A percentile compares a stretch with the other conserved stretches of the same genome.
Evolutionary conservation across 495 filamentous ascomycete genomes (phyloP).

Genomic region (Letharia columbiana): DNA sequence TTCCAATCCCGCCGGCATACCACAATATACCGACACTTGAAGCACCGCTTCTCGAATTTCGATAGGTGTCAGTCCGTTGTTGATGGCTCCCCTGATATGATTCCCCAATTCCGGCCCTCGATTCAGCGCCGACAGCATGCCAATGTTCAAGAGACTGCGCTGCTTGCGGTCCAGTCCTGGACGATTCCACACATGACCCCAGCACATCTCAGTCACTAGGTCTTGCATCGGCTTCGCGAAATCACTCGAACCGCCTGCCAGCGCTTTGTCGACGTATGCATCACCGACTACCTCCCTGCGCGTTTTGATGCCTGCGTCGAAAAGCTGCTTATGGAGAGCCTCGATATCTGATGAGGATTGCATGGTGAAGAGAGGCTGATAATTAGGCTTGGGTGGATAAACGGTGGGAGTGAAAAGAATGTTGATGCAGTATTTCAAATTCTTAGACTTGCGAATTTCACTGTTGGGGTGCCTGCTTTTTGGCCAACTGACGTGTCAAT

Average conservation of each 20-base stretch:
- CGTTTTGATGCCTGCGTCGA: background rate
- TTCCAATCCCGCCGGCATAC: constrained; percentile 49
- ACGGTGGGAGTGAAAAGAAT: background rate
- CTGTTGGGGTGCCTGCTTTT: background rate
- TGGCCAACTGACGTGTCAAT: background rate
- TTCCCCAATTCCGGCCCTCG: constrained; percentile 43
- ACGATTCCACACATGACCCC: constrained; percentile 47
- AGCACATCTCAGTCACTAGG: constrained; percentile 46
- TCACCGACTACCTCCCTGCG: constrained; percentile 30
- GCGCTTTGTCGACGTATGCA: constrained; percentile 40
- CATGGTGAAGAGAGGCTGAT: background rate
- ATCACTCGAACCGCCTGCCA: constrained; percentile 33
- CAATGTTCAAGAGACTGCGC: constrained; percentile 46
- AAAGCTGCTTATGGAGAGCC: background rate
- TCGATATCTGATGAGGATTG: background rate
- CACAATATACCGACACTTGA: constrained; percentile 47
- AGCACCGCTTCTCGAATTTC: constrained; percentile 49
- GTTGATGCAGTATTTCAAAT: background rate
- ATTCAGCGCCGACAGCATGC: constrained; percentile 47
- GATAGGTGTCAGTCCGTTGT: constrained; percentile 43
- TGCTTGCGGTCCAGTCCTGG: constrained; percentile 47
- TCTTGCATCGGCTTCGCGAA: constrained; percentile 46
- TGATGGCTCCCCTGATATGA: constrained; percentile 46
- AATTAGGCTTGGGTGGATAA: no score
- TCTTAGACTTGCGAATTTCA: background rate